Evolutionary conservation across 108 stramenopile genomes (phyloP).

Genomic region (Nitzschia sp.): DNA sequence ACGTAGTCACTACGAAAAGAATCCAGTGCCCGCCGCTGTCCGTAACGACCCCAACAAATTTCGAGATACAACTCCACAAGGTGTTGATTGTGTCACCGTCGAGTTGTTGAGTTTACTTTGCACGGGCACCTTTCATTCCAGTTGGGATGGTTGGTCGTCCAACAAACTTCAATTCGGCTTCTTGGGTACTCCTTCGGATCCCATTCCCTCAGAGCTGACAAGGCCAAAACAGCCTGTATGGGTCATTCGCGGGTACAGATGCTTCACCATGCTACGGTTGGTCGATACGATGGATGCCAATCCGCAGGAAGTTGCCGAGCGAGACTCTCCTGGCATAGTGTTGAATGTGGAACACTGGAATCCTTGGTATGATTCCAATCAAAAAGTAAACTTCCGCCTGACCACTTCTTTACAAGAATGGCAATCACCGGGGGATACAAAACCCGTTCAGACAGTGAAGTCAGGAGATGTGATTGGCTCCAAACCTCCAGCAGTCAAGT

Average conservation of each 20-base stretch:
- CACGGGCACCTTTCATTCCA: slow-evolving; percentile 49
- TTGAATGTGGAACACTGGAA: slow-evolving; percentile 66
- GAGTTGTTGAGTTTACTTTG: slow-evolving; percentile 71
- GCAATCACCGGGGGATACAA: not conserved
- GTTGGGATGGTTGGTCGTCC: slow-evolving; percentile 58
- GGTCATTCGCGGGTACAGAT: slow-evolving; percentile 63
- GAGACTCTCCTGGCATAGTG: slow-evolving; percentile 49
- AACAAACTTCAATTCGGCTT: slow-evolving; percentile 65
- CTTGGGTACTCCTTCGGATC: slow-evolving; percentile 25
- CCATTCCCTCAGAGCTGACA: slow-evolving; percentile 38
- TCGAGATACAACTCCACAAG: slow-evolving; percentile 31
- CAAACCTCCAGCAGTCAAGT: too few species aligned
- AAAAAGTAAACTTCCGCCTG: slow-evolving; percentile 46
- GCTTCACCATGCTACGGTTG: slow-evolving; percentile 58
- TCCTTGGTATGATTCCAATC: slow-evolving; percentile 55
- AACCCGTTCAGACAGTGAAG: too few species aligned
- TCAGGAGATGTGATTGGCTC: too few species aligned
- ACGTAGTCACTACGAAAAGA: slow-evolving; percentile 11
- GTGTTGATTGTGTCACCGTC: slow-evolving; percentile 52
- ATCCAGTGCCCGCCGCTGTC: slow-evolving; percentile 11
- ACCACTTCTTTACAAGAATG: slow-evolving; percentile 33
- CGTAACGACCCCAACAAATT: slow-evolving; percentile 27
- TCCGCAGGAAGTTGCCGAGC: slow-evolving; percentile 13
- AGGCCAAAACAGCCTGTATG: slow-evolving; percentile 68
- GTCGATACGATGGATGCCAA: slow-evolving; percentile 33